Evolutionary conservation across 169 alveolate genomes (phyloP).

Genomic region (Plasmodium vivax): DNA sequence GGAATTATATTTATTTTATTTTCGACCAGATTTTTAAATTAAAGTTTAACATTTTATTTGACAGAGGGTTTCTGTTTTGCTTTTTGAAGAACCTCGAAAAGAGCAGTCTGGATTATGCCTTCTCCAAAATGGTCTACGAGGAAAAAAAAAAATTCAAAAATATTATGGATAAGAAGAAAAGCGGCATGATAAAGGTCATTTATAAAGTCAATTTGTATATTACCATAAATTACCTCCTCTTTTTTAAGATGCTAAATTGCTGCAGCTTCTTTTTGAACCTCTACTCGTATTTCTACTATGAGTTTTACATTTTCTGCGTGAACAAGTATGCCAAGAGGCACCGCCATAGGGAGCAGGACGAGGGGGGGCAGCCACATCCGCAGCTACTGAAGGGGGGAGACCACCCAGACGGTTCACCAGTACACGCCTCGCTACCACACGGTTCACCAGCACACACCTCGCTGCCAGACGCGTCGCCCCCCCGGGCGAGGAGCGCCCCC

Average conservation of each 20-base stretch:
- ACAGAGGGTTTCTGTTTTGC: not conserved
- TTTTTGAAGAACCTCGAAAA: constrained; percentile 69
- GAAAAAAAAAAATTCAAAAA: constrained; percentile 17
- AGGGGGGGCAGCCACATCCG: not conserved
- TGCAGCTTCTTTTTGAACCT: constrained; percentile 33
- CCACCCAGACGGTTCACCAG: not conserved
- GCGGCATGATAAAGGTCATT: constrained; percentile 30
- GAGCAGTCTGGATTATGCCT: constrained; percentile 70
- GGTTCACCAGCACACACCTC: not conserved
- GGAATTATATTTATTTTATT: constrained; percentile 53
- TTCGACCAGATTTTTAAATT: constrained; percentile 56
- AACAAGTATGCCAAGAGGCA: constrained; percentile 36
- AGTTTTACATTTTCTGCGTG: constrained; percentile 59
- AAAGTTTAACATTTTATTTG: constrained; percentile 16
- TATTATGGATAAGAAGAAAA: constrained; percentile 37
- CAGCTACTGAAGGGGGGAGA: not conserved
- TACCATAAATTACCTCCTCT: constrained; percentile 61
- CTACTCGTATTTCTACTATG: constrained; percentile 56
- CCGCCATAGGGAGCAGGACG: not conserved
- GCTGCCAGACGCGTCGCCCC: not conserved
- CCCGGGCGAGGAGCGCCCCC: not conserved
- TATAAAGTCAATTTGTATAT: constrained; percentile 51
- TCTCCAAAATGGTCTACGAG: constrained; percentile 30
- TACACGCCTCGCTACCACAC: too few species aligned
- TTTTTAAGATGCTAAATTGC: constrained; percentile 52